Base-by-base conservation (phyloP, 2,329 filamentous ascomycete species). In the Diaporthe sp. region DNA sequence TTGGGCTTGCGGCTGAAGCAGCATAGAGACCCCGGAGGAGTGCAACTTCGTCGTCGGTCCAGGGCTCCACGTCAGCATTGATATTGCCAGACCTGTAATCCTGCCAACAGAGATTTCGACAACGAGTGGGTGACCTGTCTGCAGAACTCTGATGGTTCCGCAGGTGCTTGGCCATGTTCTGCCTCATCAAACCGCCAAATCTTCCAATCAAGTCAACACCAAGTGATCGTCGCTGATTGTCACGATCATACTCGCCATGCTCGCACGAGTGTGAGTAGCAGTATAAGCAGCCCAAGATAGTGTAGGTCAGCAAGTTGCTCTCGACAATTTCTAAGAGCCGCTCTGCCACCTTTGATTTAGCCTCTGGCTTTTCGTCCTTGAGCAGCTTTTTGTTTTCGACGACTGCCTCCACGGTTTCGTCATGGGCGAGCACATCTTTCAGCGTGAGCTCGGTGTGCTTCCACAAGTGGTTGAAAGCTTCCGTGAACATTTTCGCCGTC, bases 231-330 rank as follows among this genome's bases (percentile, higher is more conserved):
- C 87, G 85, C 77, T 90, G 88, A 74, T 89, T 88, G 68, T 88
- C 86, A 9, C 82, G 80, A 71, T 89, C 87, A 69, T 90, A 91
- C 71, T 91, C 89, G 59, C 89, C 90, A 76, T 92, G 90, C 78
- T 91, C 90, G 74, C 90, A 92, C 17, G 89, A 90, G 79, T 91
- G 87, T 68, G 88, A 88, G 78, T 86, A 89, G 80, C 90, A 92
- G 69, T 91, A 87, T n/a, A 90, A 81, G 77, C 90, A 92, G 17
- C 88, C 88, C 22, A 91, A 83, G 13, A 89, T 84, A 42, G 86
- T 86, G 78, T 91, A 90, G 1, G 88, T 91, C 65, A 88, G 87
- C 32, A 91, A 79, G 47, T 86, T 85, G 30, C 84, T 84, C 77
- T 89, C 87, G 17, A 86, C 84, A 71, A 77, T 78, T n/a, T 80